These are phyloP conservation scores for Kazachstania africana DNA, from an alignment of 805 yeast species.

Conservation along the genomic window DNA sequence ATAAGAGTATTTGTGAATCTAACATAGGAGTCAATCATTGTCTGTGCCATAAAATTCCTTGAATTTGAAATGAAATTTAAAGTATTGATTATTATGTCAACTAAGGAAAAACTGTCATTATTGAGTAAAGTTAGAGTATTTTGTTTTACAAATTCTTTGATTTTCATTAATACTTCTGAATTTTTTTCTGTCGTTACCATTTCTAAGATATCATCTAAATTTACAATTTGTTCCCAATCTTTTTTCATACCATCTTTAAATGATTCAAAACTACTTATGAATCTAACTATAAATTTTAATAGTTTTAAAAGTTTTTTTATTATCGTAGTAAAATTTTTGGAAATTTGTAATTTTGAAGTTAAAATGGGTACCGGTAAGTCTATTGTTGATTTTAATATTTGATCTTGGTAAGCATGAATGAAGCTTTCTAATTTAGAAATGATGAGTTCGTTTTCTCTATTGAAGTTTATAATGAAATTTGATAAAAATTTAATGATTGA, in stretches of 20 bases:
- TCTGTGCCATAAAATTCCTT: slow-evolving; percentile 9
- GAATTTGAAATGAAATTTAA: slow-evolving; percentile 9
- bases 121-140: slow-evolving; percentile 2
- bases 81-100: slow-evolving; percentile 3
- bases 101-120: slow-evolving; percentile 1
- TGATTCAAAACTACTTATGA: slow-evolving; percentile 35
- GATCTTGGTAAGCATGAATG: slow-evolving; percentile 36
- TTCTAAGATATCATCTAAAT: slow-evolving; percentile 21
- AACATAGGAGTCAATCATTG: slow-evolving; percentile 13
- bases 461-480: slow-evolving; percentile 42
- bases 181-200: slow-evolving; percentile 12
- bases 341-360: slow-evolving; percentile 36
- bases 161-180: slow-evolving; percentile 5
- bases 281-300: slow-evolving; percentile 38
- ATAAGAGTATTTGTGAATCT: slow-evolving; percentile 18
- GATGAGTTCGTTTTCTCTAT: slow-evolving; percentile 46
- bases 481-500: slow-evolving; percentile 47
- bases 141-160: slow-evolving; percentile 8
- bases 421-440: slow-evolving; percentile 43
- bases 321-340: slow-evolving; percentile 41
- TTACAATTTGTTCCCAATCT: slow-evolving; percentile 46
- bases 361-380: slow-evolving; percentile 41
- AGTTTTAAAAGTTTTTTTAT: slow-evolving; percentile 42
- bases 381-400: slow-evolving; percentile 29
- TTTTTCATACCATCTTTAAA: slow-evolving; percentile 40